phyloP scores from a whole-genome alignment of 2,329 filamentous ascomycete species.

The Paecilomyces niveus region DNA sequence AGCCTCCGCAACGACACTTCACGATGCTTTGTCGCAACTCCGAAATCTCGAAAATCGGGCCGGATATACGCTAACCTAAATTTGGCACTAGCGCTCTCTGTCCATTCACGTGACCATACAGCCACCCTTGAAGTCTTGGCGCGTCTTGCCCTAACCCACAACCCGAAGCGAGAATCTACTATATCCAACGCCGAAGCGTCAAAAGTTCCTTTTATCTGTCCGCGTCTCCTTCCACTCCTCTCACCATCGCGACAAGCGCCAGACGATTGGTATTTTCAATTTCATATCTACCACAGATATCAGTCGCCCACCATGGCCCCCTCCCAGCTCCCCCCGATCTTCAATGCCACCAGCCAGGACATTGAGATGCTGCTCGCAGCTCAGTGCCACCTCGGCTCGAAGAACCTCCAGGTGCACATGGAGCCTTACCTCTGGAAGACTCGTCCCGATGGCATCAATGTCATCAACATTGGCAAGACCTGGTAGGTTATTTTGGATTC shows the following conservation, averaged over 20 bases:
- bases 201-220: conserved; percentile 9
- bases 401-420: conserved; percentile 99
- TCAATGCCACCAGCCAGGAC: conserved; percentile 97
- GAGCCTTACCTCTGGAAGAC: conserved; percentile 99
- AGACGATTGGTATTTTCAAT: conserved; percentile 39
- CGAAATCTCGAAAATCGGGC: conserved; percentile 24
- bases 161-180: conserved; percentile 32
- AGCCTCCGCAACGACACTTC: conserved; percentile 8
- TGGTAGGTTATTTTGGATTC: conserved; percentile 57
- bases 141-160: conserved; percentile 34
- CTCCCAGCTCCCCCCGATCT: conserved; percentile 84
- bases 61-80: conserved; percentile 17
- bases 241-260: conserved; percentile 36
- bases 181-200: conserved; percentile 14
- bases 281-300: conserved; percentile 28
- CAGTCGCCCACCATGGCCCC: conserved; percentile 80
- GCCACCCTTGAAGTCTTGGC: neutral
- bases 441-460: conserved; percentile 94
- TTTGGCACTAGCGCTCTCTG: neutral
- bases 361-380: conserved; percentile 99
- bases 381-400: conserved; percentile 92
- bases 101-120: conserved; percentile 11
- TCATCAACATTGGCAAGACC: conserved; percentile 99
- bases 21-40: conserved; percentile 10
- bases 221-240: conserved; percentile 23